Conservation (phyloP, 129 eudicot genomes). For the carrot (Daucus carota) region DH1_v3.0 NC_030381.2:1739501-1740000, state of each 20-base stretch:
- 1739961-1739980: background rate
- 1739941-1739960: background rate
- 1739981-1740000: background rate
- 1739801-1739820: too few species aligned
- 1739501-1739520: background rate
- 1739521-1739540: background rate
- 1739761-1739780: too few species aligned
- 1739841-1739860: background rate
- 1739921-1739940: too few species aligned
- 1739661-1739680: too few species aligned
- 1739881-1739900: background rate
- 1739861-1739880: background rate
- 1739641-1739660: too few species aligned
- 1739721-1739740: too few species aligned
- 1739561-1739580: background rate
- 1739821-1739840: background rate
- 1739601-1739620: too few species aligned
- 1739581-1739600: background rate
- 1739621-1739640: too few species aligned
- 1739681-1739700: too few species aligned
- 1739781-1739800: too few species aligned
- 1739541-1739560: background rate
- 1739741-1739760: too few species aligned
- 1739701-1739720: too few species aligned
- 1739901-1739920: background rate